Conservation (phyloP, 176 grass and related monocot species). For the Cocos nucifera region DNA sequence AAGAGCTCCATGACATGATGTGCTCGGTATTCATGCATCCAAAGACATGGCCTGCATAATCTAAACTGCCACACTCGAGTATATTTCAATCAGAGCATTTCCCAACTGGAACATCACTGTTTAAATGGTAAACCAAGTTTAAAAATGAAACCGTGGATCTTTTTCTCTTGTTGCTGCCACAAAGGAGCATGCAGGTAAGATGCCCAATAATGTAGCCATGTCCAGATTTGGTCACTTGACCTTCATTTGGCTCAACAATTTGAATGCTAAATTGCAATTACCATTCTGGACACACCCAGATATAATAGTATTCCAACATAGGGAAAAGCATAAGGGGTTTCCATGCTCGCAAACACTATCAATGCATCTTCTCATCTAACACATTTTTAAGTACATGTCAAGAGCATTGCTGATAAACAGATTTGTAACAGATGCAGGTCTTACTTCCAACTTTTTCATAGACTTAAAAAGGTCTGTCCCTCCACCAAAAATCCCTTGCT, state of each 20-base stretch:
- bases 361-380: conserved; percentile 1
- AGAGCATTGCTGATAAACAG: conserved; percentile 3
- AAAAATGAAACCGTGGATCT: conserved; percentile 3
- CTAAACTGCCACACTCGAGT: not conserved
- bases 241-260: not conserved
- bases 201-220: not conserved
- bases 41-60: not conserved
- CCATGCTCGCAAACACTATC: not conserved
- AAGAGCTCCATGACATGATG: not conserved
- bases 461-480: not conserved
- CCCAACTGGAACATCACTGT: not conserved
- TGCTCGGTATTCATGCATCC: not conserved
- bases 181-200: conserved; percentile 1
- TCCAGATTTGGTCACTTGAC: not conserved
- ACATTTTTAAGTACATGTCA: conserved; percentile 12
- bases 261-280: not conserved
- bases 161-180: not conserved
- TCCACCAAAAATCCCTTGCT: not conserved
- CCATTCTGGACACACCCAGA: conserved; percentile 4
- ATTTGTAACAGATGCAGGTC: conserved; percentile 1
- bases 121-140: not conserved
- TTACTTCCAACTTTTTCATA: not conserved
- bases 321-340: too few species aligned
- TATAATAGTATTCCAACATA: not conserved
- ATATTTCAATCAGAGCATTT: conserved; percentile 7